These are phyloP conservation scores for Boletus albobrunnescens DNA, from an alignment of 1,284 basidiomycete genomes.

Conservation along the genomic window DNA sequence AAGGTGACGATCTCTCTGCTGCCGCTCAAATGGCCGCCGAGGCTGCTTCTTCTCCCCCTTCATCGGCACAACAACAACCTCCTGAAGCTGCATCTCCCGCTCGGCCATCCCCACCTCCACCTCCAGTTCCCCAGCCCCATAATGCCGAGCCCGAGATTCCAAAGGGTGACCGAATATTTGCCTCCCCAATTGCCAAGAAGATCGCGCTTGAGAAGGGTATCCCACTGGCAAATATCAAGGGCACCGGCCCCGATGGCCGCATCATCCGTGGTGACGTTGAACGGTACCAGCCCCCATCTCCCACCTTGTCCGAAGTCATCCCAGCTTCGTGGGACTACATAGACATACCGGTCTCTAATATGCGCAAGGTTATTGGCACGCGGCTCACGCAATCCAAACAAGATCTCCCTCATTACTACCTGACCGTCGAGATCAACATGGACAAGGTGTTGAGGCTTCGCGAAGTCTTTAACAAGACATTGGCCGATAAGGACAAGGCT, in stretches of 20 bases:
- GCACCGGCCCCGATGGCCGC: conserved; percentile 89
- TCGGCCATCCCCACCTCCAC: conserved; percentile 40
- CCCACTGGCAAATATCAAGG: conserved; percentile 88
- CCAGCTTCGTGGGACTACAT: conserved; percentile 67
- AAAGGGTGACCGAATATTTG: conserved; percentile 82
- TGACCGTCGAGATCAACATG: conserved; percentile 96
- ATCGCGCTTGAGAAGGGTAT: conserved; percentile 94
- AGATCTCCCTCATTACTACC: conserved; percentile 95
- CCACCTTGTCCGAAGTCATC: conserved; percentile 39
- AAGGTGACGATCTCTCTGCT: conserved; percentile 88
- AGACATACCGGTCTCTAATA: conserved; percentile 91
- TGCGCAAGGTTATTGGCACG: conserved; percentile 90
- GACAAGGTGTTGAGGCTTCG: conserved; percentile 93
- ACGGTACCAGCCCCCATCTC: conserved; percentile 66
- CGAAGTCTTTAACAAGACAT: conserved; percentile 91
- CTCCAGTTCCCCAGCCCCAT: conserved; percentile 38
- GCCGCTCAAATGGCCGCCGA: conserved; percentile 76
- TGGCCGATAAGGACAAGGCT: conserved; percentile 79
- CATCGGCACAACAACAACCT: conserved; percentile 38
- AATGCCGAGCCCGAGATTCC: conserved; percentile 54
- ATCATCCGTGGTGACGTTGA: conserved; percentile 95
- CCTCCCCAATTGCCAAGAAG: conserved; percentile 93
- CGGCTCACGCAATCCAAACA: conserved; percentile 93
- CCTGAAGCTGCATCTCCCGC: conserved; percentile 35
- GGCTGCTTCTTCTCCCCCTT: conserved; percentile 40